These are phyloP conservation scores for Spencermartinsiella ligniputridi DNA, from an alignment of 1,139 yeast genomes.

Conservation along the genomic window DNA sequence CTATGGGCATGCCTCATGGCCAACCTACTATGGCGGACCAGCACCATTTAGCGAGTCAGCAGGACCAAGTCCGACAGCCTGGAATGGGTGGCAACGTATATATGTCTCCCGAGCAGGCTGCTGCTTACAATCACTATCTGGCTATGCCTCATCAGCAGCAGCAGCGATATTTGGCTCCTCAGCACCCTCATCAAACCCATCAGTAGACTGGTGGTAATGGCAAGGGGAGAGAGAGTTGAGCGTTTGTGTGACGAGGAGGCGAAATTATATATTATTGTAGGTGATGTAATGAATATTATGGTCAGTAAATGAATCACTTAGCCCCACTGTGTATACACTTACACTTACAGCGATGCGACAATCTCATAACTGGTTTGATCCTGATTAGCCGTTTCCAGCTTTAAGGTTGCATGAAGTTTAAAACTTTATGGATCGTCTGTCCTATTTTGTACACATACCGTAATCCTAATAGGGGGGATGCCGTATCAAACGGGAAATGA, in stretches of 20 bases:
- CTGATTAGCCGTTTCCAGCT: neutral
- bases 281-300: slow-evolving; percentile 1
- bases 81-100: slow-evolving; percentile 11
- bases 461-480: too few species aligned
- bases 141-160: slow-evolving; percentile 23
- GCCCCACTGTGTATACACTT: too few species aligned
- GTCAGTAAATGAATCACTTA: too few species aligned
- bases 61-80: slow-evolving; percentile 5
- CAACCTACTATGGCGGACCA: slow-evolving; percentile 15
- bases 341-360: too few species aligned
- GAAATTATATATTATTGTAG: neutral
- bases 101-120: slow-evolving; percentile 30
- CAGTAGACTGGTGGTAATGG: slow-evolving; percentile 13
- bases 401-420: neutral
- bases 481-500: too few species aligned
- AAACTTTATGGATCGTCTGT: too few species aligned
- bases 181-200: slow-evolving; percentile 21
- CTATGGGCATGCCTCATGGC: slow-evolving; percentile 14
- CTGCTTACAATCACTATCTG: slow-evolving; percentile 28
- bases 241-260: too few species aligned
- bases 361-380: neutral
- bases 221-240: too few species aligned
- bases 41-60: slow-evolving; percentile 10
- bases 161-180: slow-evolving; percentile 23
- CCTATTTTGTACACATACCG: too few species aligned